These are phyloP conservation scores for Huntiella savannae DNA, from an alignment of 2,329 filamentous ascomycete species.

Conservation along the genomic window DNA sequence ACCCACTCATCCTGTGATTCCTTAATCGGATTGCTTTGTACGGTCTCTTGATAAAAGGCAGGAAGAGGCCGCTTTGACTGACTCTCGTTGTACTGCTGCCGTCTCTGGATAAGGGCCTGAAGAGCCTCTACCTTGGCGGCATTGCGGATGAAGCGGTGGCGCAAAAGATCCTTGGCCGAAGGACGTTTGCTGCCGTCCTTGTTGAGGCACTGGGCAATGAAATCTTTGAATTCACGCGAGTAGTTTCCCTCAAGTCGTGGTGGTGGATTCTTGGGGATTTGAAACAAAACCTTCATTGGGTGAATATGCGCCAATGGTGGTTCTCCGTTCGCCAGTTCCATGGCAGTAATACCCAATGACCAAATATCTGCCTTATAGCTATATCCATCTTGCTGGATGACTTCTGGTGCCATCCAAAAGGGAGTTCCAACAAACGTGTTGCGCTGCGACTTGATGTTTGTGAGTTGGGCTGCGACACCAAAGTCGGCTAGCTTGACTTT, in stretches of 20 bases:
- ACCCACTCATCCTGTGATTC: constrained; percentile 76
- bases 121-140: constrained; percentile 78
- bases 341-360: constrained; percentile 80
- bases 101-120: constrained; percentile 69
- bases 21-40: constrained; percentile 49
- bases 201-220: constrained; percentile 72
- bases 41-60: constrained; percentile 84
- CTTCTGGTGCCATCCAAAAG: constrained; percentile 93
- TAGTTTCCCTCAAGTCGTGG: constrained; percentile 73
- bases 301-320: constrained; percentile 74
- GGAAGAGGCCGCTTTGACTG: constrained; percentile 49
- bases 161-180: constrained; percentile 68
- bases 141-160: constrained; percentile 70
- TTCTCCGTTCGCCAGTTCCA: constrained; percentile 75
- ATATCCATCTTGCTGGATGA: constrained; percentile 67
- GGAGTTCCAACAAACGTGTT: constrained; percentile 96
- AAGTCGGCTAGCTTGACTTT: constrained; percentile 96
- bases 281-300: constrained; percentile 83
- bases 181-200: constrained; percentile 78
- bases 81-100: constrained; percentile 63
- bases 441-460: constrained; percentile 91
- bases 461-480: constrained; percentile 87
- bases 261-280: constrained; percentile 75
- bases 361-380: constrained; percentile 89
- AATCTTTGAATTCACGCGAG: constrained; percentile 85